Percentiles rank a stretch among this genome's conserved stretches.
Conservation (phyloP, 2,329 filamentous ascomycete genomes). For the Leptodontidium sp. region DNA sequence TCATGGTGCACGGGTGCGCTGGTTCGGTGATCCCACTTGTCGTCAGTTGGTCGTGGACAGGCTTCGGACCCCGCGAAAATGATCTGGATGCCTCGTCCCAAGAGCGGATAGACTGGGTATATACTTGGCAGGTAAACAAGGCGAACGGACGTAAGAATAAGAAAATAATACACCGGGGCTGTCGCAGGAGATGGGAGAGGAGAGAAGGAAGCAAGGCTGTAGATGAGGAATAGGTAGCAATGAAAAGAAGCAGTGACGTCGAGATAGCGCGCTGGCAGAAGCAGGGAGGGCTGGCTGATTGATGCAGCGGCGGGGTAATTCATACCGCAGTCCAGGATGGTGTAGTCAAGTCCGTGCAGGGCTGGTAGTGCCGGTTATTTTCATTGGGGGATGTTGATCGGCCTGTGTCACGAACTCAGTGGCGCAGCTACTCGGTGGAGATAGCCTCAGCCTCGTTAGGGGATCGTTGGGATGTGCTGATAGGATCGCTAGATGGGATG, state of each 20-base stretch:
- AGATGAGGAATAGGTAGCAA: conserved; percentile 36
- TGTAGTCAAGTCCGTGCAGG: conserved; percentile 1
- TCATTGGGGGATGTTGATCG: conserved; percentile 17
- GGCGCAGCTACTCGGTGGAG: conserved; percentile 29
- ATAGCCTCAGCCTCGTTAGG: conserved; percentile 16
- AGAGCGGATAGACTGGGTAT: conserved; percentile 15
- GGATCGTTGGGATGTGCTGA: conserved; percentile 19
- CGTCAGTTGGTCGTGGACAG: neutral
- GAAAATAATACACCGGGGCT: neutral
- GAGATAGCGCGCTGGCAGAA: conserved; percentile 16
- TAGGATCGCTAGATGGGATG: conserved; percentile 20
- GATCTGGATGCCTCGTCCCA: conserved; percentile 18
- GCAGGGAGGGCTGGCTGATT: conserved; percentile 1
- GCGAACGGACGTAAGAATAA: conserved; percentile 3
- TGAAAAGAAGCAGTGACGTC: conserved; percentile 31
- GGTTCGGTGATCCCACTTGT: conserved; percentile 12
- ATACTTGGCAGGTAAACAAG: conserved; percentile 13
- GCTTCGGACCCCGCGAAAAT: conserved; percentile 14
- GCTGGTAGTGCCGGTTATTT: conserved; percentile 1
- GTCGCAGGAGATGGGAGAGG: conserved; percentile 13
- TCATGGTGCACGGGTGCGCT: conserved; percentile 4
- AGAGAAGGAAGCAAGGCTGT: conserved; percentile 25
- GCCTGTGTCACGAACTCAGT: conserved; percentile 26
- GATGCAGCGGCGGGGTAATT: conserved; percentile 15
- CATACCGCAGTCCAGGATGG: neutral